Base-by-base conservation (phyloP, 352 stramenopile genomes). In the Phytophthora citricola region DNA sequence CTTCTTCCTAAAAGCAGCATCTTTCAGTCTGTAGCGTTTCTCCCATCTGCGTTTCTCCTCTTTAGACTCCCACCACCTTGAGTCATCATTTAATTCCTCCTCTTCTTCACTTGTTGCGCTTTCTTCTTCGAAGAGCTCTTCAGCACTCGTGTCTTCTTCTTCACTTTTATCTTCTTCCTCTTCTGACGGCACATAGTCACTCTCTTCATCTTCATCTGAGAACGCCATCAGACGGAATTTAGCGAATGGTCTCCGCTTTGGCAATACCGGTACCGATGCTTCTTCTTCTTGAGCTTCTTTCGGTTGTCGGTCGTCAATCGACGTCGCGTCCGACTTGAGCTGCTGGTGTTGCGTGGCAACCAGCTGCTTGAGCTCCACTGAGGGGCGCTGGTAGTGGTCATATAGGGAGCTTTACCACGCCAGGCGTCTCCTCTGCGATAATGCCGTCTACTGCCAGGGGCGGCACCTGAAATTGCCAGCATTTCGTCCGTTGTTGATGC, bases 1-100 rank as follows among this genome's bases (percentile, higher is more conserved):
- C 5, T 40, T 60, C 38, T 49, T 68, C 2, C 58, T 48, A 27
- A 78, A 78, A 11, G 44, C 55, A 12, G 56, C 52, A 40, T 81
- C 66, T n/a, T 43, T 54, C 4, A 65, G 22, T 22, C 36, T 34
- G 24, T 79, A 83, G 26, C 41, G 44, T 12, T 75, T 66, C 26
- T 71, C 61, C 63, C 69, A 81, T n/a, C 27, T 59, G 22, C 54
- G 53, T 31, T 76, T 76, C 22, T 85, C 77, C 32, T 78, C 60
- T 5, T 52, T 48, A 4, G 49, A 58, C 7, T 51, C 51, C 48
- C 47, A 62, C 75, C 75, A 89, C 24, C 75, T 62, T 27, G 46
- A 63, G 31, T 75, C 70, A n/a, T 76, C 63, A 15, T 83, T 53
- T 14, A 69, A 63, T 32, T 76, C 69, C n/a, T 71, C 56, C n/a